Percentiles rank a stretch among this genome's conserved stretches.
Evolutionary conservation across 768 basidiomycete species (phyloP).

Genomic region (Lyophyllum decastes): DNA sequence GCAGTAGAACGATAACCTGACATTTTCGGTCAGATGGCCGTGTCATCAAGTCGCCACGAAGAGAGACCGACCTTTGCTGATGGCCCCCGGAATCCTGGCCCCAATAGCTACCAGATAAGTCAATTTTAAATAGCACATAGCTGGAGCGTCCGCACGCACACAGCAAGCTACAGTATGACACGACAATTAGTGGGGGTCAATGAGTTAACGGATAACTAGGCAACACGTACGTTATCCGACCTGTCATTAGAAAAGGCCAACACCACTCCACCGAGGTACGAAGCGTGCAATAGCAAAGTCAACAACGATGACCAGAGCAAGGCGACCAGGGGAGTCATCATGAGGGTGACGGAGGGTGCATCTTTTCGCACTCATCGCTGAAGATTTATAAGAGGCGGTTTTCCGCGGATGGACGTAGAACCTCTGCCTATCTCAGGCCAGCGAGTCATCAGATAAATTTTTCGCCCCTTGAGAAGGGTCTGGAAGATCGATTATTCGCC

Average conservation of each 20-base stretch:
- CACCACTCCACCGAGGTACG: conserved; percentile 11
- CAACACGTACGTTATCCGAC: conserved; percentile 36
- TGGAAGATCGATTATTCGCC: background rate
- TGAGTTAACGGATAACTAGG: background rate
- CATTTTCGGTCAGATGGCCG: background rate
- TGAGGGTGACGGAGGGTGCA: conserved; percentile 1
- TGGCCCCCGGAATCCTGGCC: conserved; percentile 40
- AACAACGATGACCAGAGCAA: conserved; percentile 12
- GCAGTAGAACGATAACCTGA: conserved; percentile 59
- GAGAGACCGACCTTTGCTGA: conserved; percentile 32
- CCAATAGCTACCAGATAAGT: conserved; percentile 35
- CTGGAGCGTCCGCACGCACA: conserved; percentile 25
- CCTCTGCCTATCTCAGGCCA: background rate
- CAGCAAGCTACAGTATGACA: conserved; percentile 31
- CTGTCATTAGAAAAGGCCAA: conserved; percentile 34
- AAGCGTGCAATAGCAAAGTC: conserved; percentile 13
- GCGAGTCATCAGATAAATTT: conserved; percentile 6
- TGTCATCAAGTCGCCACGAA: background rate
- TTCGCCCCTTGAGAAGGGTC: conserved; percentile 8
- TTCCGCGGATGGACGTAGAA: conserved; percentile 15
- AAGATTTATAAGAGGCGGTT: conserved; percentile 2
- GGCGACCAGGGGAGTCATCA: conserved; percentile 13
- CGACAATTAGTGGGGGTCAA: background rate
- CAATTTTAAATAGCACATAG: background rate
- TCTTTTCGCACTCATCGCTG: background rate